Percentiles rank a stretch among this genome's conserved stretches.
phyloP scores from a whole-genome alignment of 257 asterid genomes.

The Misopates orontium region DNA sequence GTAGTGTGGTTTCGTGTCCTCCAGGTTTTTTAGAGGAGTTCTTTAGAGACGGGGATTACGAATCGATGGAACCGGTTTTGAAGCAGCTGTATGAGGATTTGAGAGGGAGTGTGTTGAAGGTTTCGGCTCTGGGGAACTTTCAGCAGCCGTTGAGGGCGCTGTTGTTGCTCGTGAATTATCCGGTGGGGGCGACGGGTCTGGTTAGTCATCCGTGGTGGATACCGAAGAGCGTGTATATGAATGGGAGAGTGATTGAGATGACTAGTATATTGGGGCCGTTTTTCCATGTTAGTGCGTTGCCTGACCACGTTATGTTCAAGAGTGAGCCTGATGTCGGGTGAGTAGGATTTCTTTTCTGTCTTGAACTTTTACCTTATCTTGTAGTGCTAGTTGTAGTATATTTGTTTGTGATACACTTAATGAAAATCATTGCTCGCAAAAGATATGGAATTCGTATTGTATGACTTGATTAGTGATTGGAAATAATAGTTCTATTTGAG shows the following conservation, averaged over 20 bases:
- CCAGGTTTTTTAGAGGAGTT: constrained; percentile 85
- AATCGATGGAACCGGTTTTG: constrained; percentile 71
- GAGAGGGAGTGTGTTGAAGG: constrained; percentile 84
- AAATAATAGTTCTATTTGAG: no score
- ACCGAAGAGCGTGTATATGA: constrained; percentile 69
- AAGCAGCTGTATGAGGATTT: constrained; percentile 89
- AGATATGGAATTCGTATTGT: no score
- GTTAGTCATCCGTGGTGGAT: constrained; percentile 98
- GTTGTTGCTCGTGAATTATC: constrained; percentile 62
- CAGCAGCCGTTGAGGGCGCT: constrained; percentile 89
- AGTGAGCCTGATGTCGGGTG: constrained; percentile 96
- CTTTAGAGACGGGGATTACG: constrained; percentile 78
- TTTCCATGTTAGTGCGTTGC: constrained; percentile 94
- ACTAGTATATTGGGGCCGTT: constrained; percentile 92
- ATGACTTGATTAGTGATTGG: no score
- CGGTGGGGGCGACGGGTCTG: constrained; percentile 77
- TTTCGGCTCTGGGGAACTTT: constrained; percentile 87
- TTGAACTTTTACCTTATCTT: neutral
- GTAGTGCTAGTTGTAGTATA: neutral
- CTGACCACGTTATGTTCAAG: constrained; percentile 80
- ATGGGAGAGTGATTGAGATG: constrained; percentile 96
- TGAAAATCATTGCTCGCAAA: no score
- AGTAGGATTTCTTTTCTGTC: constrained; percentile 27
- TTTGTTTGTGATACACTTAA: no score
- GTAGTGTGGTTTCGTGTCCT: constrained; percentile 43